A percentile compares a stretch with the other conserved stretches of the same genome.
Evolutionary conservation across 2,329 filamentous ascomycete species (phyloP).

Genomic region (Penicillium glabrum): DNA sequence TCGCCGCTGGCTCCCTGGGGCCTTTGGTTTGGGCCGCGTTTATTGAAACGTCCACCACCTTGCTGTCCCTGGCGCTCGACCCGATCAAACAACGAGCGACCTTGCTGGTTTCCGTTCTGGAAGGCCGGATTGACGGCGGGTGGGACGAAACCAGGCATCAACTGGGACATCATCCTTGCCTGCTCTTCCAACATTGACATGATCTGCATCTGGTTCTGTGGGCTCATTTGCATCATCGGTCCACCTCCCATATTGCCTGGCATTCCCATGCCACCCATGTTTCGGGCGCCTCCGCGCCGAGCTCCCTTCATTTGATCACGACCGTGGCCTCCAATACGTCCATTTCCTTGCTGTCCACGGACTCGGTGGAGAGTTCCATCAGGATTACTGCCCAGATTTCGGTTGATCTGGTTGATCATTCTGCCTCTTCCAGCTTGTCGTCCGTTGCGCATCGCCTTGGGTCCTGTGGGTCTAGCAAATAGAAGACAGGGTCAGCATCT

Average conservation of each 20-base stretch:
- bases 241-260: slow-evolving; percentile 40
- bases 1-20: slow-evolving; percentile 27
- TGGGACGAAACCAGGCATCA: slow-evolving; percentile 58
- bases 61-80: slow-evolving; percentile 56
- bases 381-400: slow-evolving; percentile 72
- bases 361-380: slow-evolving; percentile 74
- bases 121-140: slow-evolving; percentile 57
- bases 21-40: slow-evolving; percentile 38
- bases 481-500: slow-evolving; percentile 39
- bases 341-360: slow-evolving; percentile 67
- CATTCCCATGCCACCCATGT: slow-evolving; percentile 47
- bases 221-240: slow-evolving; percentile 53
- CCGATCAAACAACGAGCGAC: slow-evolving; percentile 72
- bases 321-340: slow-evolving; percentile 76
- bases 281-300: slow-evolving; percentile 51
- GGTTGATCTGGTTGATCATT: slow-evolving; percentile 81
- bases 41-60: slow-evolving; percentile 56
- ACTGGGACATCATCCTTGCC: slow-evolving; percentile 78
- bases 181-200: slow-evolving; percentile 82
- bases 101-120: slow-evolving; percentile 46
- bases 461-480: slow-evolving; percentile 75
- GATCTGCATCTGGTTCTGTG: slow-evolving; percentile 71
- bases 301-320: slow-evolving; percentile 72
- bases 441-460: slow-evolving; percentile 87
- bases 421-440: slow-evolving; percentile 68